phyloP scores from a whole-genome alignment of 495 filamentous ascomycete species.

The Coniosporium apollinis region DNA sequence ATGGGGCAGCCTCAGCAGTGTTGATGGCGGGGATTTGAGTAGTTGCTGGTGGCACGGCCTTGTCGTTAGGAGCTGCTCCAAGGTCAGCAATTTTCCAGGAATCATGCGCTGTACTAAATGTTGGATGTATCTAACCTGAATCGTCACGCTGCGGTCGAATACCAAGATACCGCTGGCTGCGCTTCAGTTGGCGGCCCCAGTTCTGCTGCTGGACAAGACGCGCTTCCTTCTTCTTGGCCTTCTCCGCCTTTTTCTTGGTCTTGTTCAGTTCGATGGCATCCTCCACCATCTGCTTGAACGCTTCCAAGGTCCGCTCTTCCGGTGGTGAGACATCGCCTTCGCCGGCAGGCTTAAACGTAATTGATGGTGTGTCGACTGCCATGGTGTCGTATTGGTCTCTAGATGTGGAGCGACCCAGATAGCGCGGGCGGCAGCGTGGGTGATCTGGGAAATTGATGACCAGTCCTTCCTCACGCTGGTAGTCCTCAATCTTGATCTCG shows the following conservation, averaged over 20 bases:
- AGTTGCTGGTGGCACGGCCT: slow-evolving; percentile 1
- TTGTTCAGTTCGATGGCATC: slow-evolving; percentile 25
- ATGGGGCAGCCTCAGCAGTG: slow-evolving; percentile 22
- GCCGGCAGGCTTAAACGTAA: slow-evolving; percentile 5
- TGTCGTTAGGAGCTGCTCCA: slow-evolving; percentile 11
- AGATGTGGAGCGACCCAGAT: slow-evolving; percentile 38
- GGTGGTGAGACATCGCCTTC: slow-evolving; percentile 3
- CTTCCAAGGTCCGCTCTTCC: slow-evolving; percentile 21
- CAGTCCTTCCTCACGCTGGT: slow-evolving; percentile 31
- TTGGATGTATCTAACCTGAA: slow-evolving; percentile 3
- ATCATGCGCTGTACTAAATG: not conserved
- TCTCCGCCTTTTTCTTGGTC: slow-evolving; percentile 27
- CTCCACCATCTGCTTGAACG: slow-evolving; percentile 34
- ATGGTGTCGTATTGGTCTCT: slow-evolving; percentile 20
- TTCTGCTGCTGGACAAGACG: slow-evolving; percentile 28
- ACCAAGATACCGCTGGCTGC: slow-evolving; percentile 53
- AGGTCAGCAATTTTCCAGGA: slow-evolving; percentile 1
- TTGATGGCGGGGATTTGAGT: slow-evolving; percentile 18
- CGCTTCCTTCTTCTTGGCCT: slow-evolving; percentile 27
- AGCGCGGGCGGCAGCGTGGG: slow-evolving; percentile 43
- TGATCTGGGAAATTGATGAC: slow-evolving; percentile 37
- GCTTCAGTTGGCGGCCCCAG: slow-evolving; percentile 35
- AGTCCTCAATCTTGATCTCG: slow-evolving; percentile 33
- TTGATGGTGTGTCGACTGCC: slow-evolving; percentile 12
- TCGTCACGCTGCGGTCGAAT: slow-evolving; percentile 25